phyloP scores from a whole-genome alignment of 306 rosid genomes.

The Lagenaria siceraria region DNA sequence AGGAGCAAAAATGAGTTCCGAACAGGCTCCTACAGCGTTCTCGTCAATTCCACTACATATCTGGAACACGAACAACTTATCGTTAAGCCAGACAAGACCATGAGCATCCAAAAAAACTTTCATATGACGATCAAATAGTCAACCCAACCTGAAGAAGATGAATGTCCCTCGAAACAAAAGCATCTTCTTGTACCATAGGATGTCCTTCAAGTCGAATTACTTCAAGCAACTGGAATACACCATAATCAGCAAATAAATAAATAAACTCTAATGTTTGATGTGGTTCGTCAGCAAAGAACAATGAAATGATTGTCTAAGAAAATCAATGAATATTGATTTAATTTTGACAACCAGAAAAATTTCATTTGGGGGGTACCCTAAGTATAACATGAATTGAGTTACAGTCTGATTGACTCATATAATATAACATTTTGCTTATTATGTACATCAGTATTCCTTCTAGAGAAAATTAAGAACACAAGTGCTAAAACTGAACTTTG shows the following conservation, averaged over 20 bases:
- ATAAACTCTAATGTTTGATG: background rate
- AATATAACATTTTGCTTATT: background rate
- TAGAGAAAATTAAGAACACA: no score
- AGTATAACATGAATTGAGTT: background rate
- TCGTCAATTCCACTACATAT: conserved; percentile 75
- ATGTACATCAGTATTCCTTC: no score
- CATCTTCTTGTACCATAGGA: conserved; percentile 77
- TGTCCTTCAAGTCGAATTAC: conserved; percentile 93
- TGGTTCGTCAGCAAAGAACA: no score
- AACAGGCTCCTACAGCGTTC: conserved; percentile 66
- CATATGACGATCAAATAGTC: background rate
- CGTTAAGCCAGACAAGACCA: background rate
- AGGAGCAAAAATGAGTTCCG: conserved; percentile 84
- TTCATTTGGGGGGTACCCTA: background rate
- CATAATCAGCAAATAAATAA: background rate
- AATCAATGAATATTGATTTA: background rate
- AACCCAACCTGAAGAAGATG: conserved; percentile 80
- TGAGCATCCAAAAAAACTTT: background rate
- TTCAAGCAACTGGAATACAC: conserved; percentile 60
- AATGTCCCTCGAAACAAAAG: conserved; percentile 76
- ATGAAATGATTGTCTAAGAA: background rate
- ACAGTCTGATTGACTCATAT: background rate
- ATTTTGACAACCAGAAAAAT: background rate
- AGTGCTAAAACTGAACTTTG: no score
- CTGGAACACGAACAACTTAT: conserved; percentile 20